Conservation (phyloP, 441 rosid species). For the Populus tomentosa region DNA sequence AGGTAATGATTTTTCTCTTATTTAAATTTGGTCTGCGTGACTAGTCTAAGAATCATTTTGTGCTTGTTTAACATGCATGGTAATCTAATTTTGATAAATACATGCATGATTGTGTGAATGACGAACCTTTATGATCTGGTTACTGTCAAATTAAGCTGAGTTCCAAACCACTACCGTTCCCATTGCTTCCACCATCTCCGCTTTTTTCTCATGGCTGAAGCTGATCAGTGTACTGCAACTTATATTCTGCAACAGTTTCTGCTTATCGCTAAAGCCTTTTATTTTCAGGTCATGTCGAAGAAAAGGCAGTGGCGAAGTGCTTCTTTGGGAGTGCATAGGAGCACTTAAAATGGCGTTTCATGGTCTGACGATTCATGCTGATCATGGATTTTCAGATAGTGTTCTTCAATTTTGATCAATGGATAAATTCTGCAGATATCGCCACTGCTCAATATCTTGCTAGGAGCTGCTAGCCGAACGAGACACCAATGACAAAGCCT, state of each 20-base stretch:
- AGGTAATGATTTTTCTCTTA: slow-evolving; percentile 33
- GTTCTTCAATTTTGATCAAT: not conserved
- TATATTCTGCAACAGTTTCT: not conserved
- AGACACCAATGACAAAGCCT: too few relatives aligned
- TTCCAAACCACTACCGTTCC: too few relatives aligned
- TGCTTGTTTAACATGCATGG: too few relatives aligned
- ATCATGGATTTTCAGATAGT: not conserved
- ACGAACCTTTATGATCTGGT: too few relatives aligned
- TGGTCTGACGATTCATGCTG: not conserved
- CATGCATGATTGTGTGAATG: too few relatives aligned
- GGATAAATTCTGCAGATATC: not conserved
- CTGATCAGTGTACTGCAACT: not conserved
- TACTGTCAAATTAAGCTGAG: not conserved
- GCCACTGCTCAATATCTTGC: too few relatives aligned
- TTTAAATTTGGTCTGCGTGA: not conserved
- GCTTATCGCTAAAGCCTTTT: slow-evolving; percentile 2
- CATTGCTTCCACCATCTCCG: not conserved
- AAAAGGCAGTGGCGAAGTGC: slow-evolving; percentile 35
- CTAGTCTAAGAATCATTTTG: too few relatives aligned
- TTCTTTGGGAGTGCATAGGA: slow-evolving; percentile 34
- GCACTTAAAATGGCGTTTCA: slow-evolving; percentile 14
- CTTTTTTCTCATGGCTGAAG: not conserved
- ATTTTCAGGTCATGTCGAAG: slow-evolving; percentile 34
- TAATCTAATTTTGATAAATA: too few relatives aligned
- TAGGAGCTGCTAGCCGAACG: too few relatives aligned